Conservation (phyloP, 179 eudicot genomes). For the Heliamphora pulchella region DNA sequence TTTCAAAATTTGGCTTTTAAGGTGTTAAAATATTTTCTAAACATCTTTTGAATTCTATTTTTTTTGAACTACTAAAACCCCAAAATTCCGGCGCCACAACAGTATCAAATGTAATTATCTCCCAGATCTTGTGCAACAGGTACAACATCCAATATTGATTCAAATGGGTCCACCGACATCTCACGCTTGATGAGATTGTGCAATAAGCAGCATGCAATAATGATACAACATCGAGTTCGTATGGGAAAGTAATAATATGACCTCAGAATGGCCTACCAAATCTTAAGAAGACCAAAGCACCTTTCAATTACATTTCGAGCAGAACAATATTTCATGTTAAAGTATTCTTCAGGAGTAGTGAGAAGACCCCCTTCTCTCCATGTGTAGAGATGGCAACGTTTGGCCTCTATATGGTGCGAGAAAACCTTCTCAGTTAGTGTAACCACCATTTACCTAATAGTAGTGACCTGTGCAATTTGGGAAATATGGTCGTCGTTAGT, state of each 20-base stretch:
- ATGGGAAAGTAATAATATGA: neutral
- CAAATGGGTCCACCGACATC: neutral
- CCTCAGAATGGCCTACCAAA: neutral
- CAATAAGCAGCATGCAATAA: neutral
- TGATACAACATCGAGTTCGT: too few species aligned
- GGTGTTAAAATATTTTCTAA: too few species aligned
- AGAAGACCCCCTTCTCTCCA: neutral
- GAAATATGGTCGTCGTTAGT: neutral
- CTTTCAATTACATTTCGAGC: neutral
- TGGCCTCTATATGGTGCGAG: neutral
- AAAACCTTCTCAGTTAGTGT: slow-evolving; percentile 1
- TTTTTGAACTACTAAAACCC: too few species aligned
- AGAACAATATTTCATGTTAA: neutral
- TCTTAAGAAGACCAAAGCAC: neutral
- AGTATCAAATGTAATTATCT: neutral
- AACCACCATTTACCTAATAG: neutral
- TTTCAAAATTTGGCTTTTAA: too few species aligned
- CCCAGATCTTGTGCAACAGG: too few species aligned
- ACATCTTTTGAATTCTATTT: too few species aligned
- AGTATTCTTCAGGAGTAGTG: neutral
- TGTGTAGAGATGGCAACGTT: neutral
- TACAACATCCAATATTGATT: neutral
- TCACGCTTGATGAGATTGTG: neutral
- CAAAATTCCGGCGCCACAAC: too few species aligned
- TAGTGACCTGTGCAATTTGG: neutral